phyloP scores from a whole-genome alignment of 345 rosid genomes.

The Aquilaria yunnanensis region DNA sequence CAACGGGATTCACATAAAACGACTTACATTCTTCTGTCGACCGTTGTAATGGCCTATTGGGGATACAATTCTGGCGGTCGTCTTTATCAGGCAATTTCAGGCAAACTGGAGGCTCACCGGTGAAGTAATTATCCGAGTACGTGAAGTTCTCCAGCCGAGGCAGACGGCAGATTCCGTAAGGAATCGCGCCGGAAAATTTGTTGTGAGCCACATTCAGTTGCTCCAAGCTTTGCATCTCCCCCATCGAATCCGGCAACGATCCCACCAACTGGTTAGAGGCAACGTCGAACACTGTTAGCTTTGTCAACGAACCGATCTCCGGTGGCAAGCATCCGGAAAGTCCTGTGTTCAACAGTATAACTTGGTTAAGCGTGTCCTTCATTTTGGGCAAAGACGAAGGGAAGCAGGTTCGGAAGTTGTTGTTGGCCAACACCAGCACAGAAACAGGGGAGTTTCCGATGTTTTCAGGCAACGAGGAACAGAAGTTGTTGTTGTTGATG shows the following conservation, averaged over 20 bases:
- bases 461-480: slow-evolving; percentile 52
- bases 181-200: slow-evolving; percentile 54
- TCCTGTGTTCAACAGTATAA: slow-evolving; percentile 46
- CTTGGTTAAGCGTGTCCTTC: slow-evolving; percentile 48
- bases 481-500: slow-evolving; percentile 76
- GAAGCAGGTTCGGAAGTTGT: slow-evolving; percentile 52
- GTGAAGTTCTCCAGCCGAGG: slow-evolving; percentile 77
- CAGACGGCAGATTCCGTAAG: slow-evolving; percentile 53
- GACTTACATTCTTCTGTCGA: slow-evolving; percentile 49
- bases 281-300: slow-evolving; percentile 67
- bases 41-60: slow-evolving; percentile 51
- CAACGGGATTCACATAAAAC: slow-evolving; percentile 44
- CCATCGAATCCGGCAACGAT: slow-evolving; percentile 52
- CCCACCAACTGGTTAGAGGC: slow-evolving; percentile 67
- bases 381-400: slow-evolving; percentile 52
- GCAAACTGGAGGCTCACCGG: slow-evolving; percentile 53
- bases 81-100: slow-evolving; percentile 39
- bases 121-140: slow-evolving; percentile 57
- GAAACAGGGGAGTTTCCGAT: slow-evolving; percentile 75
- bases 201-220: slow-evolving; percentile 72
- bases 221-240: slow-evolving; percentile 66
- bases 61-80: slow-evolving; percentile 64
- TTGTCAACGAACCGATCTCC: slow-evolving; percentile 46
- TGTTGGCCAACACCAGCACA: slow-evolving; percentile 74
- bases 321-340: slow-evolving; percentile 60